Evolutionary conservation across 1,139 yeast species (phyloP).

Genomic region (Debaryomyces psychrophilus): DNA sequence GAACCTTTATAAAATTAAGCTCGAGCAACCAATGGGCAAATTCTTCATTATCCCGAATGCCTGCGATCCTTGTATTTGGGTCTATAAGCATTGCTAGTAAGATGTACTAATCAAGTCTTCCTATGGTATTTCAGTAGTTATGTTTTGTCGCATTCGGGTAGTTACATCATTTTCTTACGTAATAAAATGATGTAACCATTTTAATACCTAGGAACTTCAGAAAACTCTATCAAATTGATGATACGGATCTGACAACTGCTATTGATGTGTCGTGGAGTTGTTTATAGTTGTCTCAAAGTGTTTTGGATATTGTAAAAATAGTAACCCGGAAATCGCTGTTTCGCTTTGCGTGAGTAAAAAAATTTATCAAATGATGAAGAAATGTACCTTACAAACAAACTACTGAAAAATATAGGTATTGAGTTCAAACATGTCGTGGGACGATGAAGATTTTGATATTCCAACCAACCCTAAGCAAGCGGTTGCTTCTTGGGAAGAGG

Average conservation of each 20-base stretch:
- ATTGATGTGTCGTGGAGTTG: background rate
- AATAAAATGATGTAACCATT: no score
- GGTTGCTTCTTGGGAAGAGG: slow-evolving; percentile 79
- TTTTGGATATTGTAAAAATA: background rate
- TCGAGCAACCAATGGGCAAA: slow-evolving; percentile 15
- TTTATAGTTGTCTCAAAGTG: background rate
- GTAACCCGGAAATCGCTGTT: slow-evolving; percentile 9
- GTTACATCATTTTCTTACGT: background rate
- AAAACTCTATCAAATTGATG: background rate
- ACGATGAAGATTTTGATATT: slow-evolving; percentile 89
- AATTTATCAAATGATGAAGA: slow-evolving; percentile 2
- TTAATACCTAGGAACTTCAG: no score
- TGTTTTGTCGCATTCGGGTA: background rate
- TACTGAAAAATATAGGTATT: slow-evolving; percentile 1
- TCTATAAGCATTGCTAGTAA: slow-evolving; percentile 2
- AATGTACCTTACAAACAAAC: background rate
- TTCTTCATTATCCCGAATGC: slow-evolving; percentile 14
- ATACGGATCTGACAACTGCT: background rate
- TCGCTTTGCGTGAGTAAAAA: slow-evolving; percentile 1
- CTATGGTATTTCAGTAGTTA: background rate
- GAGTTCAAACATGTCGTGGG: slow-evolving; percentile 54
- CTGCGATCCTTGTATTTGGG: slow-evolving; percentile 17
- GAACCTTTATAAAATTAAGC: slow-evolving; percentile 7
- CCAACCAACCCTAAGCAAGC: slow-evolving; percentile 51
- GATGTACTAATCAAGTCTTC: background rate